Evolutionary conservation across 108 stramenopile species (phyloP).

Genomic region (Skeletonema marinoi): DNA sequence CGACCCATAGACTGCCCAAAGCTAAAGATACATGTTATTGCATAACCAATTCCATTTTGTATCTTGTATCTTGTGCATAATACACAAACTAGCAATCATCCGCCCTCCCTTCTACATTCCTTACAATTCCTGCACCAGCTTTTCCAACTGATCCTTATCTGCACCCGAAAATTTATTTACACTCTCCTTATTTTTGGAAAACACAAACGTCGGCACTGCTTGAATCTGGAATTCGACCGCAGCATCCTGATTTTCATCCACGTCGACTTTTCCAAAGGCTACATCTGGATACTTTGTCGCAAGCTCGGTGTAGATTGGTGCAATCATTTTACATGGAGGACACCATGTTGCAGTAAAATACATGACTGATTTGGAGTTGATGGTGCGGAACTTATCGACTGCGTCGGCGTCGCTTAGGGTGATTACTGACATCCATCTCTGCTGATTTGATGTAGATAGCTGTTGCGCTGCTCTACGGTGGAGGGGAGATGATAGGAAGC

Average conservation of each 20-base stretch:
- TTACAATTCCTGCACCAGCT: conserved; percentile 40
- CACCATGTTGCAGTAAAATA: conserved; percentile 85
- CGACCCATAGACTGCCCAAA: no score
- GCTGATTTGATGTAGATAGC: background rate
- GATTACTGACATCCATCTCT: conserved; percentile 70
- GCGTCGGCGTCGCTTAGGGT: conserved; percentile 61
- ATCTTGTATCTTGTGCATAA: background rate
- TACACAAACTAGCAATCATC: background rate
- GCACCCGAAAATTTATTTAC: conserved; percentile 73
- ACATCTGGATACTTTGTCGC: conserved; percentile 66
- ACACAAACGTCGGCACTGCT: conserved; percentile 79
- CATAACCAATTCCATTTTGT: no score
- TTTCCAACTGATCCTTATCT: conserved; percentile 60
- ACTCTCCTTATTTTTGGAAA: conserved; percentile 55
- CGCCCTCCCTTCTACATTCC: background rate
- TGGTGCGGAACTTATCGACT: conserved; percentile 68
- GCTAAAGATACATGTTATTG: background rate
- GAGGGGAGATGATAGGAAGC: background rate
- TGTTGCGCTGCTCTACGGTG: background rate
- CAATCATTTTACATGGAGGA: conserved; percentile 72
- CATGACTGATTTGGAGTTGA: conserved; percentile 68
- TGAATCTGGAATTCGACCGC: conserved; percentile 69
- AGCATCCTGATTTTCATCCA: conserved; percentile 75
- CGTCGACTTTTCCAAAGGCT: conserved; percentile 82
- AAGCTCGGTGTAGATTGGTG: conserved; percentile 68